These are phyloP conservation scores for Cyanophora paradoxa DNA, from an alignment of 78 protist species.

Conservation along the genomic window DNA sequence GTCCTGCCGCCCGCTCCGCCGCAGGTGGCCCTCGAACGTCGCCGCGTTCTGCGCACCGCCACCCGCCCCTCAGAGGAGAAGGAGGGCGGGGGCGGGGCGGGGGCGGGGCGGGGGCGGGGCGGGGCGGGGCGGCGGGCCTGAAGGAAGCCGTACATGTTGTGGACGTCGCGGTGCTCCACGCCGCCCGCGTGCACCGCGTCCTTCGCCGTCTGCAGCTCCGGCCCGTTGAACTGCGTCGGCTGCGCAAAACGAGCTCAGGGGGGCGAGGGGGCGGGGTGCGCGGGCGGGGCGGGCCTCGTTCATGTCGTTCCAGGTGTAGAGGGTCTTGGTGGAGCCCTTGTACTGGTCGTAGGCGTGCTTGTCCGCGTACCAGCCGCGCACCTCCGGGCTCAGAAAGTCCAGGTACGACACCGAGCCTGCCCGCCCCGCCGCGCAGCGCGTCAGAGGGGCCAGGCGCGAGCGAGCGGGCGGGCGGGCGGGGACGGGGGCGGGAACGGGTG, in stretches of 20 bases:
- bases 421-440: too few species aligned
- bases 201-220: constrained; percentile 88
- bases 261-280: background rate
- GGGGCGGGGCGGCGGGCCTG: background rate
- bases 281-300: constrained; percentile 59
- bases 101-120: background rate
- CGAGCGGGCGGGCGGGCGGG: too few species aligned
- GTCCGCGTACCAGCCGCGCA: constrained; percentile 83
- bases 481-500: too few species aligned
- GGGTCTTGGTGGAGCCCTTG: constrained; percentile 60
- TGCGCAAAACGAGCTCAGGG: background rate
- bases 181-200: constrained; percentile 72
- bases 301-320: constrained; percentile 98
- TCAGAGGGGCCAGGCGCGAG: too few species aligned
- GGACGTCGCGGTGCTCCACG: constrained; percentile 88
- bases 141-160: constrained; percentile 88
- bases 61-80: background rate
- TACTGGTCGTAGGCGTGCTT: constrained; percentile 60
- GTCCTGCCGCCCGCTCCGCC: too few species aligned
- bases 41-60: background rate
- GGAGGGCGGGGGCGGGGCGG: background rate
- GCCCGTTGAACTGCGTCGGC: constrained; percentile 93
- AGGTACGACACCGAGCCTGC: constrained; percentile 52
- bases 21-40: too few species aligned
- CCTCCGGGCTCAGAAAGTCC: constrained; percentile 72